Evolutionary conservation across 192 early-diverging fungal genomes (phyloP), one percentile per base, ranked within the genome.

Genomic region (Backusella australiensis): DNA sequence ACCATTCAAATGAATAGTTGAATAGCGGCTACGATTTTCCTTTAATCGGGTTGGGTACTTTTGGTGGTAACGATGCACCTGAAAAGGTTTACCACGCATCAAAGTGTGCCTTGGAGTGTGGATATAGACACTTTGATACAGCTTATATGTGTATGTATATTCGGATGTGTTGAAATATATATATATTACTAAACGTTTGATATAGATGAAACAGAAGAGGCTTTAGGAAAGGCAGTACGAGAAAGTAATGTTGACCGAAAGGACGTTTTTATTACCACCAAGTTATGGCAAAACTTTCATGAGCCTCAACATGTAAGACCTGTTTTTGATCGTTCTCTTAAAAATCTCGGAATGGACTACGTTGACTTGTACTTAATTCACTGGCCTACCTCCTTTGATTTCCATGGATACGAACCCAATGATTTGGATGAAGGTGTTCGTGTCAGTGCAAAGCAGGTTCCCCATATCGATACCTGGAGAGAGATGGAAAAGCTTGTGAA

Each of bases 281-380:
- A 92, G 84, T 29, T 80, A 17, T 75, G 74, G 74, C 69, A 80
- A 12, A 75, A 69, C 2, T 75, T 79, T 39, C 92, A 94, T 69
- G 85, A 86, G 0, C 86, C 90, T 11, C 85, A 93, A 71, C 79
- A 90, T 39, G 91, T 96, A 1, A 69, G 77, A 6, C 80, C 81
- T 34, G 92, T 91, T 0, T 77, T 92, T 6, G 86, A 91, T 71
- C 80, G 80, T n/a, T 91, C 94, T 5, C 86, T 96, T n/a, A 76
- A 85, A 42, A 90, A 93, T 80, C 85, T 96, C 11, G 84, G 86
- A 53, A 73, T 94, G 35, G 86, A 91, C 34, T 95, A 97, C 77
- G 78, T 97, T 26, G 95, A 97, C 73, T 71, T 96, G 46, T 93
- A 95, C 74, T 81, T 97, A 41, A 88, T 96, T 71, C 96, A 97